Conservation (phyloP, 2,329 filamentous ascomycete species). For the Beauveria pseudobassiana region DNA sequence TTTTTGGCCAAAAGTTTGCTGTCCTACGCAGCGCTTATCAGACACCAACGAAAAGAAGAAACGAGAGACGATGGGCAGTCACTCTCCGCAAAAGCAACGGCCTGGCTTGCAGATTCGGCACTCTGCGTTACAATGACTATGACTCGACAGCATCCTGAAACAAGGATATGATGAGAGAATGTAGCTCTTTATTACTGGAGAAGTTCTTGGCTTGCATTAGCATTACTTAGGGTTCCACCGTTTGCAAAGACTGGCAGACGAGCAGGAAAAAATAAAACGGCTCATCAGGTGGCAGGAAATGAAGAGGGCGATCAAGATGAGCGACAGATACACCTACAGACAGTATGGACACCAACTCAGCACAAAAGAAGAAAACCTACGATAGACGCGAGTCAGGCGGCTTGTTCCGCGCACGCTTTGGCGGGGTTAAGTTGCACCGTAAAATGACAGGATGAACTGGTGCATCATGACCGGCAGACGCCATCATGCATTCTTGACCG, state of each 20-base stretch:
- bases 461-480: not conserved
- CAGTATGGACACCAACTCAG: no score
- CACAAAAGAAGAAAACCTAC: no score
- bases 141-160: not conserved
- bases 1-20: not conserved
- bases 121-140: no score
- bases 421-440: not conserved
- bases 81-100: not conserved
- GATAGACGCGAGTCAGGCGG: not conserved
- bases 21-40: not conserved
- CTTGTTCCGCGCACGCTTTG: not conserved
- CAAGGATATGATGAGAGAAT: not conserved
- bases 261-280: not conserved
- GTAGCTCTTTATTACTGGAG: not conserved
- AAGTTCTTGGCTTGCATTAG: not conserved
- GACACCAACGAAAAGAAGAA: not conserved
- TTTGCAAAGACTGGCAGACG: not conserved
- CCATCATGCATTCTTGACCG: not conserved
- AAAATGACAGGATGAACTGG: conserved; percentile 2
- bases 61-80: not conserved
- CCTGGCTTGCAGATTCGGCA: no score
- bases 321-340: not conserved
- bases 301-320: not conserved
- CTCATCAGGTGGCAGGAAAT: not conserved
- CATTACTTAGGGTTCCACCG: not conserved